Base-by-base conservation (phyloP, 768 basidiomycete species). In the Nevesoporus exiguus region DNA sequence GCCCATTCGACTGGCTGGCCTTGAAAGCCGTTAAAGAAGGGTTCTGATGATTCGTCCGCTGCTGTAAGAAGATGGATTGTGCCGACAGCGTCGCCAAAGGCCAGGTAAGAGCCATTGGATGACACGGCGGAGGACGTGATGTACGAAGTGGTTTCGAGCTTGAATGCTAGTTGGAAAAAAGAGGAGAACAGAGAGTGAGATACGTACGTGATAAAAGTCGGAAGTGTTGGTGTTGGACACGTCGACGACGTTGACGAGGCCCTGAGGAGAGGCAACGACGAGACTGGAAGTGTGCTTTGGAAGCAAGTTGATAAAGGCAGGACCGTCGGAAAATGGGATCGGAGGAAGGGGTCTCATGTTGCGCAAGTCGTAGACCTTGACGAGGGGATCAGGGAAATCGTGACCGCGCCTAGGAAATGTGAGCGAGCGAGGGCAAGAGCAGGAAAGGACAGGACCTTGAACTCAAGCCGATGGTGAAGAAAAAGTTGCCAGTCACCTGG, bases 311-410 rank as follows among this genome's bases (percentile, higher is more conserved):
- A 95, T 86, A 68, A 95, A 94, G 1, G 90, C 82, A 1, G 96
- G 94, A 0, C 89, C 88, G 11, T 86, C 81, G 6, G 92, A 83
- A 68, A 97, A 98, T 1, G 91, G 84, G 29, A 98, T 79, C 0
- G 96, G 93, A 3, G 92, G 80, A 2, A 98, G 77, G 0, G 93
- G 78, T 37, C 83, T 80, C 77, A 98, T 82, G 22, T 80, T 90
- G 29, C 96, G 86, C 29, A 92, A 63, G 69, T 99, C 96, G 62
- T 88, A 97, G 13, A 98, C 78, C 72, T 96, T 97, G 58, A 99
- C 92, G 31, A 94, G 76, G 3, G 93, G 91, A 67, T 98, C 96
- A 0, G 91, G 89, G 51, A 88, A 81, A 5, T 95, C 93, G 44
- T 88, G 85, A 7, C 88, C 85, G 70, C 90, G 92, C 69, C 95